Evolutionary conservation across 2,329 filamentous ascomycete genomes (phyloP), one percentile per base, ranked within the genome.

Genomic region (Xylariaceae sp.): DNA sequence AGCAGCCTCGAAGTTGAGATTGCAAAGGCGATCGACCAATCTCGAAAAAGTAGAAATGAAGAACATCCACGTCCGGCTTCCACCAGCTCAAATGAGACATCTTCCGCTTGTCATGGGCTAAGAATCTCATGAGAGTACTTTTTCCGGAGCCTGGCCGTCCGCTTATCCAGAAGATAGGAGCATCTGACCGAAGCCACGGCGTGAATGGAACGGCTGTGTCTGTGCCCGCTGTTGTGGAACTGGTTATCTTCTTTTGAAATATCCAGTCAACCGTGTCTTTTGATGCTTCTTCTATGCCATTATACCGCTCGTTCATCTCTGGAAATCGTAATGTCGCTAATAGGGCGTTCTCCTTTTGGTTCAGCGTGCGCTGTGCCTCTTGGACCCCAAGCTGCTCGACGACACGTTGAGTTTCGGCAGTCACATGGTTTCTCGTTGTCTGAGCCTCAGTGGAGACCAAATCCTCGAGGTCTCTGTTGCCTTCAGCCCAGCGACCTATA

Each of bases 131-230:
- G 17, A 54, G 44, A 1, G 53, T 55, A 21, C 46, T 52, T 41
- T 57, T 57, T 10, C 53, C 53, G n/a, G 51, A 49, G 5, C 55
- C 53, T 17, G 55, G 34, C n/a, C 50, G 50, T 11, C 55, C 55
- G n/a, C 41, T 49, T 23, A 55, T 50, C 51, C 52, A 57, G 36
- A 54, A 57, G 12, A 50, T 25, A 12, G 42, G 8, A 5, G 35
- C 2, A 6, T 45, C 43, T 21, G 51, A 45, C 14, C 40, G 29
- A 1, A 55, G 44, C 49, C 53, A 56, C 17, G 37, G 23, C 29
- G 3, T 16, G 25, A 45, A 40, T 10, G 21, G 2, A 17, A n/a
- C n/a, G n/a, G n/a, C n/a, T n/a, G n/a, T n/a, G n/a, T n/a, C 37
- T 39, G 22, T 36, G 20, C 8, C 10, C 3, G 21, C 19, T 34